phyloP scores from a whole-genome alignment of 2,329 filamentous ascomycete genomes.

The Fusarium keratoplasticum region DNA sequence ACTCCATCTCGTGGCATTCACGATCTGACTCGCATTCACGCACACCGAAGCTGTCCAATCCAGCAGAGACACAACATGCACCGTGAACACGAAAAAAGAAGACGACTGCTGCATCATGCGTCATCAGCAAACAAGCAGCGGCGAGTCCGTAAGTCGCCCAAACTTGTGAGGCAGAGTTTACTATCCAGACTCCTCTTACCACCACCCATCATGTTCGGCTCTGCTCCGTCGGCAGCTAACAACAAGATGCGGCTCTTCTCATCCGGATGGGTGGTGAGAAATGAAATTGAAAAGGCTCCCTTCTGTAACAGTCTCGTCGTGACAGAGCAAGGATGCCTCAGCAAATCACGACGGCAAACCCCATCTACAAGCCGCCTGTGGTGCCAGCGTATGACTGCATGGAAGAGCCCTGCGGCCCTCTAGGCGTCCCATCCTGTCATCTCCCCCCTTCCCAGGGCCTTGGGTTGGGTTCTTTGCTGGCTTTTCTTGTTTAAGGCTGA shows the following conservation, averaged over 20 bases:
- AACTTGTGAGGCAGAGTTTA: conserved; percentile 1
- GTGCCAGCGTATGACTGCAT: conserved; percentile 40
- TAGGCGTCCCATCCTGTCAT: conserved; percentile 18
- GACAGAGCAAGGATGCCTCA: conserved; percentile 30
- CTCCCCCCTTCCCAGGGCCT: conserved; percentile 20
- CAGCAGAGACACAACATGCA: conserved; percentile 32
- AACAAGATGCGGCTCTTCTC: conserved; percentile 27
- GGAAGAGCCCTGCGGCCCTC: conserved; percentile 4
- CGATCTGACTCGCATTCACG: conserved; percentile 35
- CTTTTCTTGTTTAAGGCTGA: conserved; percentile 10
- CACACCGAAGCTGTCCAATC: conserved; percentile 17
- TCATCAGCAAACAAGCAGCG: not conserved
- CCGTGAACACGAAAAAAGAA: conserved; percentile 17
- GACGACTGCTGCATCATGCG: not conserved
- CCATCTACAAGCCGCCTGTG: conserved; percentile 37
- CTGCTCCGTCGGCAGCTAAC: not conserved
- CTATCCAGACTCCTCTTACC: conserved; percentile 13
- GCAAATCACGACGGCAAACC: conserved; percentile 28
- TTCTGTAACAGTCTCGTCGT: conserved; percentile 7
- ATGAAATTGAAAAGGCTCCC: not conserved
- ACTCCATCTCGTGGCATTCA: conserved; percentile 16
- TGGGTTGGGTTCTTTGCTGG: conserved; percentile 13
- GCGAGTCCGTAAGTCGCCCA: not conserved
- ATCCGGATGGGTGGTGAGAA: not conserved
- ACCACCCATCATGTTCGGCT: not conserved